phyloP scores from a whole-genome alignment of 306 rosid genomes.

The Dalbergia cultrata region DNA sequence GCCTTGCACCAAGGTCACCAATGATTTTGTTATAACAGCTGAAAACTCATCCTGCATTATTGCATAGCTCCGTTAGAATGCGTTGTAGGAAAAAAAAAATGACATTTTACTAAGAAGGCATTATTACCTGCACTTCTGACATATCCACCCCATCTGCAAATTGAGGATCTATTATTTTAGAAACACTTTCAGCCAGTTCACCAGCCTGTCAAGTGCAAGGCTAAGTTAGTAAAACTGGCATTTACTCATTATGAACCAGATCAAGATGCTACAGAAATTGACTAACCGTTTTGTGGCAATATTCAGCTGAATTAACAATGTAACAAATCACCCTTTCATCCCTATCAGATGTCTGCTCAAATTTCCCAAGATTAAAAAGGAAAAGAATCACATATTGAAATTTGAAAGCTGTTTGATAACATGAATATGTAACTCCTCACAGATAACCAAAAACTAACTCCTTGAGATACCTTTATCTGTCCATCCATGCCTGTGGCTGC shows the following conservation, averaged over 20 bases:
- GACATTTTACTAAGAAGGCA: slow-evolving; percentile 36
- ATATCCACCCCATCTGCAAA: slow-evolving; percentile 84
- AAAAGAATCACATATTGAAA: slow-evolving; percentile 19
- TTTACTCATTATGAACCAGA: slow-evolving; percentile 39
- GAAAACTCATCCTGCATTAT: slow-evolving; percentile 94
- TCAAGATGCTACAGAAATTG: slow-evolving; percentile 53
- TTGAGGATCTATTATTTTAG: slow-evolving; percentile 88
- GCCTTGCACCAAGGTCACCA: slow-evolving; percentile 93
- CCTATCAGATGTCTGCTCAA: slow-evolving; percentile 92
- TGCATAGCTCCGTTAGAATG: slow-evolving; percentile 42
- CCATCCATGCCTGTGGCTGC: slow-evolving; percentile 99
- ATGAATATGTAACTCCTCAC: slow-evolving; percentile 38
- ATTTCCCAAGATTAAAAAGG: slow-evolving; percentile 44
- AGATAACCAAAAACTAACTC: slow-evolving; percentile 39
- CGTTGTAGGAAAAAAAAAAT: not conserved
- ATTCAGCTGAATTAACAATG: slow-evolving; percentile 97
- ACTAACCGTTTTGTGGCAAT: slow-evolving; percentile 92
- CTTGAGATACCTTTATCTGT: slow-evolving; percentile 86
- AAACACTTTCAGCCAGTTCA: slow-evolving; percentile 94
- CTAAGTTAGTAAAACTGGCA: slow-evolving; percentile 42
- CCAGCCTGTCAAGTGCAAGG: slow-evolving; percentile 74
- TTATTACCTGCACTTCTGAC: slow-evolving; percentile 94
- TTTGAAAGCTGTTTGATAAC: slow-evolving; percentile 35
- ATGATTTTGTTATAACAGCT: slow-evolving; percentile 89
- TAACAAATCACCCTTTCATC: slow-evolving; percentile 97